A percentile compares a stretch with the other conserved stretches of the same genome.
Conservation (phyloP, 768 basidiomycete genomes). For the Suillus variegatus region DNA sequence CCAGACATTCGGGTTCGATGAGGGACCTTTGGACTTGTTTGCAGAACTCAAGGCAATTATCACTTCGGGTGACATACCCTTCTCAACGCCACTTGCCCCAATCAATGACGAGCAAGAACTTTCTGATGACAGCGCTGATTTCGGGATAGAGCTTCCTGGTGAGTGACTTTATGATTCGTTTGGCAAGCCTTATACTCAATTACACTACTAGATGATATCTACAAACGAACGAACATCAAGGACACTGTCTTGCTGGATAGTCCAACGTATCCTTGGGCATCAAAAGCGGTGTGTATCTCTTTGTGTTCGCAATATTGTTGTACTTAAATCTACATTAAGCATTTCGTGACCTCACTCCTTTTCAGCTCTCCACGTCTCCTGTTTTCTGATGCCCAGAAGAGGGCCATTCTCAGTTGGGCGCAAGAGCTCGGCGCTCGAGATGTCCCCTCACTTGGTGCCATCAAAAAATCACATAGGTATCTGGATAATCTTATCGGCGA, state of each 20-base stretch:
- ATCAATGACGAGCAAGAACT: too few relatives aligned
- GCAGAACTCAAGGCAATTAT: neutral
- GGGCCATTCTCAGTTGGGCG: slow-evolving; percentile 30
- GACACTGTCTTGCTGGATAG: too few relatives aligned
- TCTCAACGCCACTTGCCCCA: neutral
- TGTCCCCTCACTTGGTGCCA: slow-evolving; percentile 26
- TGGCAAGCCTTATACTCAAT: too few relatives aligned
- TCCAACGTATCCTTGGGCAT: too few relatives aligned
- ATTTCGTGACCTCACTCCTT: slow-evolving; percentile 30
- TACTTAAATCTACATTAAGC: neutral
- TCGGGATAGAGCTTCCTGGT: too few relatives aligned
- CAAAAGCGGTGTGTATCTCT: too few relatives aligned
- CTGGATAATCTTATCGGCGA: slow-evolving; percentile 22
- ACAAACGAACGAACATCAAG: too few relatives aligned
- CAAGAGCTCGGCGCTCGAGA: slow-evolving; percentile 27
- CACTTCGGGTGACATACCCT: neutral
- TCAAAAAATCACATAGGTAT: slow-evolving; percentile 22
- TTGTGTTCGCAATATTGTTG: too few relatives aligned
- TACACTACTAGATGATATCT: too few relatives aligned
- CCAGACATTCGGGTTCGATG: neutral
- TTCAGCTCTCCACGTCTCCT: slow-evolving; percentile 29
- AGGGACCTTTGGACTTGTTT: slow-evolving; percentile 2
- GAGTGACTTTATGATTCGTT: too few relatives aligned
- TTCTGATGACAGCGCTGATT: too few relatives aligned
- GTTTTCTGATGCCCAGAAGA: slow-evolving; percentile 20